Conservation (phyloP, 176 grass and related monocot species). For the Cenchrus americanus region DNA sequence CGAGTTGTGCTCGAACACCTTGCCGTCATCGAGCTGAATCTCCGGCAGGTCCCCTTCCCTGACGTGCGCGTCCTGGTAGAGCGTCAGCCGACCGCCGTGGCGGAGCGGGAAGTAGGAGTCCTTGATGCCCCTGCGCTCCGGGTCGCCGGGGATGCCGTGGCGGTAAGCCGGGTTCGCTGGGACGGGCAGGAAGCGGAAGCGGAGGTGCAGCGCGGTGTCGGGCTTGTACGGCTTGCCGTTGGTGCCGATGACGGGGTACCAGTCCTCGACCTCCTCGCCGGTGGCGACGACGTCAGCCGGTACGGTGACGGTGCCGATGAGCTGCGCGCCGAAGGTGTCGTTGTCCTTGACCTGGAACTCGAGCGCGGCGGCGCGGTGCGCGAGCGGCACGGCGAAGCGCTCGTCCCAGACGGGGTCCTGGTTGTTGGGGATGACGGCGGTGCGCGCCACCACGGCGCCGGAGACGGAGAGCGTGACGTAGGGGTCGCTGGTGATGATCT, state of each 20-base stretch:
- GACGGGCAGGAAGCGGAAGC: conserved; percentile 52
- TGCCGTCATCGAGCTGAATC: conserved; percentile 60
- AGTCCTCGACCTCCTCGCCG: conserved; percentile 44
- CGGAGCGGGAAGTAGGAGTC: conserved; percentile 89
- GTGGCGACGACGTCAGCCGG: conserved; percentile 39
- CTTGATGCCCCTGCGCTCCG: conserved; percentile 55
- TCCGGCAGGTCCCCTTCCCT: conserved; percentile 69
- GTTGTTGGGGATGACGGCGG: conserved; percentile 75
- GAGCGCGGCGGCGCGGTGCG: conserved; percentile 61
- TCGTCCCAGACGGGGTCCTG: conserved; percentile 78
- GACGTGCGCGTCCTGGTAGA: conserved; percentile 95
- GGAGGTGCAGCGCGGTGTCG: conserved; percentile 60
- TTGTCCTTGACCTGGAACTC: conserved; percentile 94
- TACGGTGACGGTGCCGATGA: conserved; percentile 74
- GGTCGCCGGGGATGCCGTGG: conserved; percentile 73
- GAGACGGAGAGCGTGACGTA: conserved; percentile 85
- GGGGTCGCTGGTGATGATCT: conserved; percentile 94
- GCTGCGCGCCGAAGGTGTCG: conserved; percentile 84
- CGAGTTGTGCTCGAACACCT: conserved; percentile 55
- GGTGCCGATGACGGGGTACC: conserved; percentile 65
- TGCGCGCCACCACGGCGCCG: conserved; percentile 79
- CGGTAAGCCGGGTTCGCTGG: conserved; percentile 53
- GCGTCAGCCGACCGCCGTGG: conserved; percentile 57
- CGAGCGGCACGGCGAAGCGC: conserved; percentile 78
- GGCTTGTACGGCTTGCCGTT: conserved; percentile 67